Conservation (phyloP, 176 grass and related monocot genomes). For the Avena sativa region DNA sequence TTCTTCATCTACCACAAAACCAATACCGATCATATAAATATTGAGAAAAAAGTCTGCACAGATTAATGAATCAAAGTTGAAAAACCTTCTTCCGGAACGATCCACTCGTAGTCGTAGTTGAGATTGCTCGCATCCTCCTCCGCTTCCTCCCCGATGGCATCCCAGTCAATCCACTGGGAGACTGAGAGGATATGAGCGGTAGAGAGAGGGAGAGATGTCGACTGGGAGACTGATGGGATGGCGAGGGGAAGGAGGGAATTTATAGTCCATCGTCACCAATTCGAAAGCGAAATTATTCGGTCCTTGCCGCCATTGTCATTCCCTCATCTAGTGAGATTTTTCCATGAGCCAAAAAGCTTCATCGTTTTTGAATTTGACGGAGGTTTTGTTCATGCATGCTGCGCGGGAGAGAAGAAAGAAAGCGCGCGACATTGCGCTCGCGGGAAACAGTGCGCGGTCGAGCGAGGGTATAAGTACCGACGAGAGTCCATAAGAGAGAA, state of each 20-base stretch:
- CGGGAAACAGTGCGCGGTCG: no score
- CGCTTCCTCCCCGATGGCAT: no score
- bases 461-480: no score
- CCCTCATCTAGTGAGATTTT: not conserved
- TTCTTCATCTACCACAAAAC: not conserved
- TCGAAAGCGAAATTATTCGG: not conserved
- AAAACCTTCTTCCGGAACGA: not conserved
- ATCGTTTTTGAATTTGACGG: no score
- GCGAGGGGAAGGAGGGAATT: not conserved
- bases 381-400: no score
- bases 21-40: not conserved
- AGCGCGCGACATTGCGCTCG: no score
- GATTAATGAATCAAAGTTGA: not conserved
- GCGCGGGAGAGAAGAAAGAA: no score
- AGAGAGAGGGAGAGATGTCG: not conserved
- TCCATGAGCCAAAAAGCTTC: not conserved
- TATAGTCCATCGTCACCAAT: not conserved
- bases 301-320: not conserved
- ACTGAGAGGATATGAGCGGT: not conserved
- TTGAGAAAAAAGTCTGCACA: not conserved
- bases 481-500: no score
- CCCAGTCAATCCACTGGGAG: not conserved
- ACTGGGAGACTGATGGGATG: not conserved
- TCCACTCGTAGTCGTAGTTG: not conserved
- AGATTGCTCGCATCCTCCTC: not conserved